phyloP scores from a whole-genome alignment of 2,329 filamentous ascomycete species.

The Fusarium goolgardi region DNA sequence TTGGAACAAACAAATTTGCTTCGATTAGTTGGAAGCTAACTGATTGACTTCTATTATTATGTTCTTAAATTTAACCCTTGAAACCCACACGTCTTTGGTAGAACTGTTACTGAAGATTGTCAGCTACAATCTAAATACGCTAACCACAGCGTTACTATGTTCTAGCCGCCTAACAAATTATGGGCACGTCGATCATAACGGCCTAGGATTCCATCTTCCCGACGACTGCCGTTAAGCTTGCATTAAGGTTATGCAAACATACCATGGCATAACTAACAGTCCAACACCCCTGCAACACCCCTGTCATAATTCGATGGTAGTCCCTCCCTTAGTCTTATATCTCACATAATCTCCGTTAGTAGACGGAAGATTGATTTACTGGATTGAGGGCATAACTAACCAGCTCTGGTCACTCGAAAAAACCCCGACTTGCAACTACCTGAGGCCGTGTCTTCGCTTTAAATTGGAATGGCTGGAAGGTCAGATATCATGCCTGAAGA shows the following conservation, averaged over 20 bases:
- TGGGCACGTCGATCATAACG: too few relatives aligned
- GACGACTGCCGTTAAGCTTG: background rate
- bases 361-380: background rate
- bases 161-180: too few relatives aligned
- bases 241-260: background rate
- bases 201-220: too few relatives aligned
- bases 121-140: background rate
- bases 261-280: background rate
- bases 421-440: background rate
- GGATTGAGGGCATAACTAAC: background rate
- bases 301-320: background rate
- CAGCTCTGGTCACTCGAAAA: background rate
- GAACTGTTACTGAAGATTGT: background rate
- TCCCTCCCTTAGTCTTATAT: too few relatives aligned
- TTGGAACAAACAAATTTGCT: background rate
- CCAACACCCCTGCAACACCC: background rate
- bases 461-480: background rate
- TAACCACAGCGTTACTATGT: too few relatives aligned
- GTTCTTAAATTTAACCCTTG: background rate
- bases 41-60: background rate
- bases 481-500: rapidly evolving
- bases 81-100: background rate
- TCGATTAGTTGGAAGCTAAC: background rate
- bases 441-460: background rate
- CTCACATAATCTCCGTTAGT: background rate